Base-by-base conservation (phyloP, 208 protist species). In the Wallacemonas sp. region DNA sequence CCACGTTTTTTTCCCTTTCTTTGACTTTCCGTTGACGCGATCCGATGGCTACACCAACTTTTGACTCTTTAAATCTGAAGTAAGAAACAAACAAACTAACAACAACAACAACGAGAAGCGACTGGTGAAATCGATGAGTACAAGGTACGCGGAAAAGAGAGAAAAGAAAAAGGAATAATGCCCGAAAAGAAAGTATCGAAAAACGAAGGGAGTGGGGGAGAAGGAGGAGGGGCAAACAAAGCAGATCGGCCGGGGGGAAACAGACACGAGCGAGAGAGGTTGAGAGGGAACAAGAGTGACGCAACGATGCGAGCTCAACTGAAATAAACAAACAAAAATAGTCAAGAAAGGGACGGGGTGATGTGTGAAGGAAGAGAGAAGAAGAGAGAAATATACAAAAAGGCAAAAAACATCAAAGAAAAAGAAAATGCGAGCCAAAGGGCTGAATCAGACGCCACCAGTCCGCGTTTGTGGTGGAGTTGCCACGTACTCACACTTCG, bases 311-410 rank as follows among this genome's bases (percentile, higher is more conserved):
- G n/a, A n/a, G n/a, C n/a, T n/a, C 22, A 15, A 65, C 15, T 15
- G 38, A 50, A 50, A n/a, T 21, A 27, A 48, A 54, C 6, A 53
- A 45, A 48, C 3, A 34, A 34, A 53, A 53, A 65, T 54, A 53
- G 37, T 32, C 6, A 37, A 38, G 30, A 36, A 24, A 38, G 9
- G 8, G 53, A 59, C 30, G n/a, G n/a, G n/a, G n/a, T n/a, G n/a
- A n/a, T n/a, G n/a, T n/a, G n/a, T n/a, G n/a, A n/a, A n/a, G n/a
- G n/a, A n/a, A n/a, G n/a, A n/a, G n/a, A n/a, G n/a, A 19, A 46
- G 22, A 46, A 46, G 22, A 46, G 22, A 46, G 15, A 46, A 46
- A 46, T 0, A 19, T 26, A 46, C 41, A 46, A 46, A 46, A 5
- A 46, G 48, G n/a, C 13, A 55, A 6, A 37, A 15, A 37, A 10